Evolutionary conservation across 768 basidiomycete species (phyloP).

Genomic region (Kwoniella mangroviensis): DNA sequence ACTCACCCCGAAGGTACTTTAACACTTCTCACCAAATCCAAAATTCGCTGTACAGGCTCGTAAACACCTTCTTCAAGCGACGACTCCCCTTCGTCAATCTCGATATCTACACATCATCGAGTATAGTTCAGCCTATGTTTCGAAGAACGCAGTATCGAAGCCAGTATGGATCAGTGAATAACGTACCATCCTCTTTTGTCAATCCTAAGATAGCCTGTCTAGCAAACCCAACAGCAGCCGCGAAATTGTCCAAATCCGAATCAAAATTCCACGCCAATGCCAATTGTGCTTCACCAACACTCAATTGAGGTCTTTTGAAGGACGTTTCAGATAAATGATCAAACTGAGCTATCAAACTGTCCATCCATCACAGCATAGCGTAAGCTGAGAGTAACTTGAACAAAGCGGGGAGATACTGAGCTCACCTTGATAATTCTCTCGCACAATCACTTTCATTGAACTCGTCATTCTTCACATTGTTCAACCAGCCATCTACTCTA

Average conservation of each 20-base stretch:
- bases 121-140: neutral
- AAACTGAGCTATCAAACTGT: conserved; percentile 87
- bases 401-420: conserved; percentile 18
- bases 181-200: conserved; percentile 74
- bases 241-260: conserved; percentile 89
- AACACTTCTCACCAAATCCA: conserved; percentile 79
- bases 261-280: conserved; percentile 82
- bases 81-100: conserved; percentile 73
- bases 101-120: conserved; percentile 64
- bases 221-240: conserved; percentile 85
- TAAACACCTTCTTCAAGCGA: conserved; percentile 77
- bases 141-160: no score
- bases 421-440: conserved; percentile 82
- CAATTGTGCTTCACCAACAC: conserved; percentile 86
- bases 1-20: conserved; percentile 78
- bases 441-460: conserved; percentile 94
- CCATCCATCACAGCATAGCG: neutral
- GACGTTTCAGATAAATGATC: conserved; percentile 89
- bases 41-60: conserved; percentile 76
- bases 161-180: neutral
- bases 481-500: conserved; percentile 88
- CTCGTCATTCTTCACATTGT: conserved; percentile 79
- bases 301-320: conserved; percentile 79
- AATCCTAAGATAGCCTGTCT: conserved; percentile 80
- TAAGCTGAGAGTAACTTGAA: neutral